These are phyloP conservation scores for Lolium rigidum DNA, from an alignment of 176 grass and related monocot species.

Conservation along the genomic window DNA sequence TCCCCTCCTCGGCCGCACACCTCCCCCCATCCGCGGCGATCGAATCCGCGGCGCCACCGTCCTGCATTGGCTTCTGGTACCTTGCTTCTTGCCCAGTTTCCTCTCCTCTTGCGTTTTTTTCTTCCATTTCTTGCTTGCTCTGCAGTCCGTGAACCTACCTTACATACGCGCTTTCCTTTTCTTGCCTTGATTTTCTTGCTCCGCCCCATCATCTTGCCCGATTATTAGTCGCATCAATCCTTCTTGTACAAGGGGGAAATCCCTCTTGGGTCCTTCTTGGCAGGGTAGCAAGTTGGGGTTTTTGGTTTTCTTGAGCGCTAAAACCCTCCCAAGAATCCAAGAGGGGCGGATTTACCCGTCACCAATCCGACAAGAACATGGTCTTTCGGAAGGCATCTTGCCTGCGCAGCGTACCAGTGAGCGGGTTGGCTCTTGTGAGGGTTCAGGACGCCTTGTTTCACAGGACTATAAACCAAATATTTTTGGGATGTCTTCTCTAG, in stretches of 20 bases:
- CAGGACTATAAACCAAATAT: background rate
- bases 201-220: background rate
- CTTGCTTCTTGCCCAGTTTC: background rate
- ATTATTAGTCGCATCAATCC: background rate
- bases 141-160: background rate
- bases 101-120: background rate
- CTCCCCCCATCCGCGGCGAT: background rate
- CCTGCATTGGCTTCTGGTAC: conserved; percentile 19
- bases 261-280: background rate
- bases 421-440: too few species aligned
- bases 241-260: background rate
- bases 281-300: background rate
- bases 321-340: conserved; percentile 12
- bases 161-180: too few species aligned
- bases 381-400: background rate
- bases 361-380: background rate
- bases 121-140: background rate
- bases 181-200: background rate
- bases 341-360: background rate
- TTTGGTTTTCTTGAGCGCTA: background rate
- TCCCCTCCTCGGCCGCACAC: background rate
- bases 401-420: too few species aligned
- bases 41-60: background rate
- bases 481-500: background rate
- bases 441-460: background rate